Evolutionary conservation across 768 basidiomycete genomes (phyloP).

Genomic region (Cyclocybe cylindracea): DNA sequence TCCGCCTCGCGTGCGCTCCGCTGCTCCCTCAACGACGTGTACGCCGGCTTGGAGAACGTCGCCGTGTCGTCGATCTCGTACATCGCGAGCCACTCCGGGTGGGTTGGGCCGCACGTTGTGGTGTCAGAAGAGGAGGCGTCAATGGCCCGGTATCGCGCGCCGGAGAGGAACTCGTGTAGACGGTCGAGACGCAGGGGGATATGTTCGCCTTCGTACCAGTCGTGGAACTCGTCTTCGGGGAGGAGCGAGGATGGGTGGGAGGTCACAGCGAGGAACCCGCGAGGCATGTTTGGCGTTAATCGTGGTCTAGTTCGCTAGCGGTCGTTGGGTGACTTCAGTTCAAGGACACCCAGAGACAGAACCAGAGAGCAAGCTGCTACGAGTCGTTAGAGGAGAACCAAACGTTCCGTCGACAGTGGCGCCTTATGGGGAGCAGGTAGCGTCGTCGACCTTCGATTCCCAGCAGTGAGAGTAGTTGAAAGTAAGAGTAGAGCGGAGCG

Average conservation of each 20-base stretch:
- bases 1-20: conserved; percentile 43
- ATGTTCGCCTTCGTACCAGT: conserved; percentile 61
- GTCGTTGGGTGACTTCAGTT: neutral
- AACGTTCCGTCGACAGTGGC: no score
- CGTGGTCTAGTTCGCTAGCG: neutral
- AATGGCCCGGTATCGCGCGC: conserved; percentile 42
- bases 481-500: no score
- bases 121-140: conserved; percentile 18
- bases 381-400: no score
- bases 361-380: no score
- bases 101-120: neutral
- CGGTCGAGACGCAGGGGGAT: conserved; percentile 50
- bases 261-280: conserved; percentile 49
- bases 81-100: conserved; percentile 48
- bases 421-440: no score
- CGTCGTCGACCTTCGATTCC: no score
- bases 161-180: conserved; percentile 46
- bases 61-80: conserved; percentile 46
- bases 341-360: no score
- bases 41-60: conserved; percentile 41
- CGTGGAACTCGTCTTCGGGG: conserved; percentile 49
- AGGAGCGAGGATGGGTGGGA: conserved; percentile 45
- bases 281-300: conserved; percentile 27
- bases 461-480: no score
- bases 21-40: conserved; percentile 43